These are phyloP conservation scores for Salix purpurea DNA, from an alignment of 345 rosid genomes.

Conservation along the genomic window DNA sequence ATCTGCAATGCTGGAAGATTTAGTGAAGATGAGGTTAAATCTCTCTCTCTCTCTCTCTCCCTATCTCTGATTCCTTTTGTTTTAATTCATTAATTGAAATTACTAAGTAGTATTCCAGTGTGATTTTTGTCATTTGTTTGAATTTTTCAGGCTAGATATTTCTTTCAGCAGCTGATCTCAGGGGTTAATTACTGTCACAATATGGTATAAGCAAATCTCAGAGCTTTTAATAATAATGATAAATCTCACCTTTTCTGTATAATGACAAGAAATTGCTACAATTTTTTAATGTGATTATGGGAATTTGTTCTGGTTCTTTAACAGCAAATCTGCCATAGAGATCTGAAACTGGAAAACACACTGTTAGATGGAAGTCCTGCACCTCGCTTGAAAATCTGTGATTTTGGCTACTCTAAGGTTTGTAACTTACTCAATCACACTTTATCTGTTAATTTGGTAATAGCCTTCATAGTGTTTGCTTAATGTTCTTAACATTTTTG, in stretches of 20 bases:
- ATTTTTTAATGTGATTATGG: neutral
- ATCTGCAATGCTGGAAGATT: conserved; percentile 27
- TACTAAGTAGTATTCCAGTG: neutral
- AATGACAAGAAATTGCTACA: neutral
- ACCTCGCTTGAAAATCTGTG: conserved; percentile 84
- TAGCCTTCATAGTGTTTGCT: neutral
- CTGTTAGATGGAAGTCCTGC: conserved; percentile 90
- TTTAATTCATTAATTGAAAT: neutral
- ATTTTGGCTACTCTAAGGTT: conserved; percentile 95
- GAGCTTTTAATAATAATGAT: neutral
- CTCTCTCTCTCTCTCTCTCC: neutral
- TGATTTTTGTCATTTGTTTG: neutral
- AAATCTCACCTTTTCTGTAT: neutral
- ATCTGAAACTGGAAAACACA: conserved; percentile 87
- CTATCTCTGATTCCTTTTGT: neutral
- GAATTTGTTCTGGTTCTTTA: conserved; percentile 1
- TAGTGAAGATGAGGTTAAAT: conserved; percentile 22
- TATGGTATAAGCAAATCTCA: conserved; percentile 41
- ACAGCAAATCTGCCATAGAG: conserved; percentile 97
- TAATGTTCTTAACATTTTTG: neutral
- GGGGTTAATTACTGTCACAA: conserved; percentile 79
- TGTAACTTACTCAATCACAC: neutral
- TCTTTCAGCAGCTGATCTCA: conserved; percentile 87
- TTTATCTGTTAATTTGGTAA: neutral
- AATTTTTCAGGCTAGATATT: conserved; percentile 67